Evolutionary conservation across 257 asterid genomes (phyloP), one percentile per base, ranked within the genome.

Genomic region (Przewalskia tangutica): DNA sequence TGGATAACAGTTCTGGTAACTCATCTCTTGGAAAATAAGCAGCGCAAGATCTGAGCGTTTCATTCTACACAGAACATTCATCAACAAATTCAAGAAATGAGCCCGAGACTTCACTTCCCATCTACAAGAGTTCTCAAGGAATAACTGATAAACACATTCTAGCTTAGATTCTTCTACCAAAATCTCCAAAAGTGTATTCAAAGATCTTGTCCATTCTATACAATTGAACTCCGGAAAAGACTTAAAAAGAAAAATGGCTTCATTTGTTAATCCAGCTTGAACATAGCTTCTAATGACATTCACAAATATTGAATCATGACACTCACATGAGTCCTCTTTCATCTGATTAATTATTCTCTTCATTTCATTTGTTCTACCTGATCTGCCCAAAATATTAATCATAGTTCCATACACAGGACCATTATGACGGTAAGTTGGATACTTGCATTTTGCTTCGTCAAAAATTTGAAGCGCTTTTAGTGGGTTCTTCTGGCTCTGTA

Each of bases 21-120:
- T 85, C 98, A 95, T 95, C 88, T 95, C 99, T 84, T 89, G 99
- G 82, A 93, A 92, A 60, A 95, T 79, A 75, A 87, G 82, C 84
- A 89, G 82, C 1, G 99, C 98, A 27, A 94, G 97, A 80, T 95
- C 99, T 7, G 98, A 90, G 5, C 91, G 92, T 51, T 87, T 79
- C 20, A 89, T 79, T 84, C 55, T 84, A 81, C 99, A 95, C 32
- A 95, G 96, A 64, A 93, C 88, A 66, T 50, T 81, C 87, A 95
- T 90, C 17, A 95, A 87, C 81, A 92, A 63, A 79, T 94, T 95
- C 89, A 95, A 86, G 80, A 95, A 86, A 71, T 50, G 88, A 20
- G 84, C 88, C 76, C 94, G 87, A 16, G 92, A 90, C 86, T 90
- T 95, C 68, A 95, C 92, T 79, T 91, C 98, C 97, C 98, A 92